phyloP scores from a whole-genome alignment of 2,329 filamentous ascomycete species.

The Alternaria triticina region DNA sequence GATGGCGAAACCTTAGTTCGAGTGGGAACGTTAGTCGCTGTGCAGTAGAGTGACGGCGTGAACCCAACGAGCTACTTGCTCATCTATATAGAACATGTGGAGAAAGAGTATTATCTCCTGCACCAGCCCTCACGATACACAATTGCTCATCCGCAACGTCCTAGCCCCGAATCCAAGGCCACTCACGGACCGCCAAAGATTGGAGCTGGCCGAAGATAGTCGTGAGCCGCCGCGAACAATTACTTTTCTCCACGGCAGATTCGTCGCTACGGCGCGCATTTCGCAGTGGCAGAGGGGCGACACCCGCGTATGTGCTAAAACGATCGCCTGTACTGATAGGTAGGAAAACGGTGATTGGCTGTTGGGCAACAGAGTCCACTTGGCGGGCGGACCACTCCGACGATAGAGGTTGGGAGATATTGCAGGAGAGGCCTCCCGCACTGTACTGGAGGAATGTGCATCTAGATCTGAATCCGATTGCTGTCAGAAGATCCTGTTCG shows the following conservation, averaged over 20 bases:
- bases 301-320: constrained; percentile 36
- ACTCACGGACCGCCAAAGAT: constrained; percentile 19
- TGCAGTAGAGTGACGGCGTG: constrained; percentile 11
- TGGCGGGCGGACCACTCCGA: constrained; percentile 41
- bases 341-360: constrained; percentile 32
- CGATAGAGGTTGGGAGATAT: constrained; percentile 17
- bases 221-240: constrained; percentile 33
- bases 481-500: constrained; percentile 22
- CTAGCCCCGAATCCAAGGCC: constrained; percentile 25
- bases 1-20: constrained; percentile 4
- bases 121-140: constrained; percentile 39
- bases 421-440: constrained; percentile 28
- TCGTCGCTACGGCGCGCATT: constrained; percentile 20
- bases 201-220: constrained; percentile 41
- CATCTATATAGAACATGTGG: constrained; percentile 21
- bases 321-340: constrained; percentile 36
- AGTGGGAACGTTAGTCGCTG: constrained; percentile 4
- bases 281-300: constrained; percentile 23
- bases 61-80: neutral
- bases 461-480: constrained; percentile 14
- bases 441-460: constrained; percentile 2
- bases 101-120: constrained; percentile 28
- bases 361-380: constrained; percentile 18
- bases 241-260: constrained; percentile 33
- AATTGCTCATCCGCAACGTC: constrained; percentile 24